Evolutionary conservation across 2,329 filamentous ascomycete species (phyloP), one percentile per base, ranked within the genome.

Genomic region (Colletotrichum sublineola): DNA sequence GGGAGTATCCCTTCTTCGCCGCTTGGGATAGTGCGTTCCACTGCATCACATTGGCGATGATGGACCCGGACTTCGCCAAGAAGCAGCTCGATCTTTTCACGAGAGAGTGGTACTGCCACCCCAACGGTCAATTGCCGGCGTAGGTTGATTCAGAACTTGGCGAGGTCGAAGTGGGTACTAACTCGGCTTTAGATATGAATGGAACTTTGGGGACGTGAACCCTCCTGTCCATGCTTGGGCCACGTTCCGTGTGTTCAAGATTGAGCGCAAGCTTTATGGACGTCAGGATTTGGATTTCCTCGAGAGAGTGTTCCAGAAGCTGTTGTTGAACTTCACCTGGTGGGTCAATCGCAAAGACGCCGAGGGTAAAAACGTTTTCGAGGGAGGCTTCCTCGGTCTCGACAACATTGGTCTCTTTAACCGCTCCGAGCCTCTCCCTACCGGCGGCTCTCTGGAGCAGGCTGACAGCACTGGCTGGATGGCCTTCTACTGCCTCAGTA

Each of bases 321-420:
- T 98, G 73, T 86, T 98, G 33, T 87, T 98, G 74, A 98, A 98
- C 84, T 98, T 98, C 81, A 98, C 96, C 5, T 98, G 96, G 96
- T 98, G 96, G 96, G 96, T 98, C 29, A 98, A 98, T 81, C 93
- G 96, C 71, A 98, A 98, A 83, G 96, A 98, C 78, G 88, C 89
- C 14, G 94, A 97, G 12, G 96, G 95, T 78, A 98, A 98, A 85
- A 98, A 98, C 78, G 93, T 98, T 38, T 98, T 98, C 76, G 96
- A 98, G 80, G 96, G 96, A 76, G 96, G 96, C 55, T 98, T 98
- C 86, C 86, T 98, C 9, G 96, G 96, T 57, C 86, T 98, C 64
- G 96, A 98, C 88, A 98, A 98, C 80, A 98, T 98, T 81, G 96
- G 96, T 66, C 85, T 98, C 46, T 98, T 98, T 89, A 98, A 98